phyloP scores from a whole-genome alignment of 1,284 basidiomycete species.

The Xerocomus tenax region DNA sequence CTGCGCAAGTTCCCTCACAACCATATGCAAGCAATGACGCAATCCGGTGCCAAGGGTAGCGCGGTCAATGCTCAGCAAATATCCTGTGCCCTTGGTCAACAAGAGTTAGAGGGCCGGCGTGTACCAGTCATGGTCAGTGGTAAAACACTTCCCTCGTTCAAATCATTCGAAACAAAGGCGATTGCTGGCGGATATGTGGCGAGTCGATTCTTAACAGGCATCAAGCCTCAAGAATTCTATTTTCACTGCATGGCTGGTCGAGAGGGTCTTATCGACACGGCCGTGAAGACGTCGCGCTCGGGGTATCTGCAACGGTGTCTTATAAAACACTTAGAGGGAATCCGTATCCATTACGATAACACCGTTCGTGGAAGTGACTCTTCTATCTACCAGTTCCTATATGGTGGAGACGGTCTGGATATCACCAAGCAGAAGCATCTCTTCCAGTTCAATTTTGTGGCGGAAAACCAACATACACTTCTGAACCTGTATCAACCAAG shows the following conservation, averaged over 20 bases:
- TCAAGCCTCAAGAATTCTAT: slow-evolving; percentile 98
- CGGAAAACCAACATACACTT: slow-evolving; percentile 78
- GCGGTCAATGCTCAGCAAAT: slow-evolving; percentile 97
- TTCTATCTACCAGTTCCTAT: slow-evolving; percentile 92
- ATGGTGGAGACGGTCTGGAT: slow-evolving; percentile 94
- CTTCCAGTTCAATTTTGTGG: slow-evolving; percentile 88
- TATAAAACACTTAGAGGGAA: slow-evolving; percentile 96
- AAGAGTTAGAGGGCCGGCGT: slow-evolving; percentile 95
- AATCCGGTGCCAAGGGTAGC: slow-evolving; percentile 96
- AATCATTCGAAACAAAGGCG: slow-evolving; percentile 91
- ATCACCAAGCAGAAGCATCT: slow-evolving; percentile 93
- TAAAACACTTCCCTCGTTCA: slow-evolving; percentile 96
- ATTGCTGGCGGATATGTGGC: slow-evolving; percentile 99
- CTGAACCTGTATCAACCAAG: slow-evolving; percentile 67
- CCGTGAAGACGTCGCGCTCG: slow-evolving; percentile 97
- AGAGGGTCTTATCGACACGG: slow-evolving; percentile 98
- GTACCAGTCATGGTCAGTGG: slow-evolving; percentile 99
- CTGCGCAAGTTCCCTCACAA: slow-evolving; percentile 94
- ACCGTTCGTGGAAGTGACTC: slow-evolving; percentile 94
- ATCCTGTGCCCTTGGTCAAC: slow-evolving; percentile 93
- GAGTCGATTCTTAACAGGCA: slow-evolving; percentile 98
- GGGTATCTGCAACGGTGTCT: slow-evolving; percentile 97
- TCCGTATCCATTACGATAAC: slow-evolving; percentile 95
- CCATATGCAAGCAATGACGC: slow-evolving; percentile 99
- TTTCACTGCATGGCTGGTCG: slow-evolving; percentile 99